phyloP scores from a whole-genome alignment of 208 protist genomes.

The Leishmania aethiopica region DNA sequence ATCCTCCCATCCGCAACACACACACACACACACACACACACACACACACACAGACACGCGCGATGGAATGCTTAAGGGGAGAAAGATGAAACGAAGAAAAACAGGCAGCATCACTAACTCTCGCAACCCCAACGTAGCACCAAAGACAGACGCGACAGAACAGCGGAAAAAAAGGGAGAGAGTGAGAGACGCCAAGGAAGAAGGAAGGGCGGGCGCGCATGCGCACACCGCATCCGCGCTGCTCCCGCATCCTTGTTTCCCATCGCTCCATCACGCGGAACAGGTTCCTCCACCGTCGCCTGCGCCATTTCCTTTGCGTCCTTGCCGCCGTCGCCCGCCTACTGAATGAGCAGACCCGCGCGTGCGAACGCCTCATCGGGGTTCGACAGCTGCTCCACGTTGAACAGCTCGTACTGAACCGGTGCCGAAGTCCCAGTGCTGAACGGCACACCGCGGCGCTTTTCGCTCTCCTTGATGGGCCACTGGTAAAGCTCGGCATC shows the following conservation, averaged over 20 bases:
- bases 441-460: slow-evolving; percentile 75
- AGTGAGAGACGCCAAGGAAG: neutral
- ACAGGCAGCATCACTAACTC: neutral
- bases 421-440: slow-evolving; percentile 46
- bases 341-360: slow-evolving; percentile 81
- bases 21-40: neutral
- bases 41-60: neutral
- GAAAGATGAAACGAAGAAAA: neutral
- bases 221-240: neutral
- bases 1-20: neutral
- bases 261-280: neutral
- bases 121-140: neutral
- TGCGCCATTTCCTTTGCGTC: neutral
- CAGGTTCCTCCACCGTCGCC: neutral
- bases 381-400: slow-evolving; percentile 89
- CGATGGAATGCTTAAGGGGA: neutral
- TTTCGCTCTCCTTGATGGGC: slow-evolving; percentile 82
- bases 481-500: slow-evolving; percentile 90
- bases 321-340: neutral
- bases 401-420: slow-evolving; percentile 83
- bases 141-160: neutral
- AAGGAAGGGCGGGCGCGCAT: neutral
- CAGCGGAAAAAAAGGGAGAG: neutral
- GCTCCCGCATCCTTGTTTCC: neutral
- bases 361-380: slow-evolving; percentile 88